Conservation (phyloP, 345 rosid genomes). For the Excoecaria cochinchinensis region DNA sequence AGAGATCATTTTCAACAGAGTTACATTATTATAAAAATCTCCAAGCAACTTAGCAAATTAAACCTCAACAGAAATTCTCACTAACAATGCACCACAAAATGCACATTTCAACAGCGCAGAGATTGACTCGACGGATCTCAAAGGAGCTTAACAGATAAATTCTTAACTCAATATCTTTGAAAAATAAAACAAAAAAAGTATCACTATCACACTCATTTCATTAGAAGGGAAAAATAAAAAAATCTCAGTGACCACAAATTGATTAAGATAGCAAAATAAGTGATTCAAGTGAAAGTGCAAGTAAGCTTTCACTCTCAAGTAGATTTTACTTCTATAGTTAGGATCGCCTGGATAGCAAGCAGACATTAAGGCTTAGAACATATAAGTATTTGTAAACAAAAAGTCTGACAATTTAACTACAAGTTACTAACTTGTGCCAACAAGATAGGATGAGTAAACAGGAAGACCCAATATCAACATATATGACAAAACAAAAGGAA, state of each 20-base stretch:
- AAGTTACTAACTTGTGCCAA: background rate
- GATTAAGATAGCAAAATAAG: background rate
- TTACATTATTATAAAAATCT: background rate
- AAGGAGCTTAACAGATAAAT: background rate
- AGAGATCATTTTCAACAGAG: background rate
- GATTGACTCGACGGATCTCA: background rate
- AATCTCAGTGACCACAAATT: background rate
- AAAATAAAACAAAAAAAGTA: background rate
- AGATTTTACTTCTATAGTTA: conserved; percentile 5
- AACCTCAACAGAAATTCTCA: background rate
- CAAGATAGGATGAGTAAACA: conserved; percentile 1
- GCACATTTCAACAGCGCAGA: background rate
- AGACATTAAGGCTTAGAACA: background rate
- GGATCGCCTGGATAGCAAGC: conserved; percentile 6
- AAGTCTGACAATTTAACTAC: background rate
- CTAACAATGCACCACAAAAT: background rate
- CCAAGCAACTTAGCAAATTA: background rate
- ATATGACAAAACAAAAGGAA: background rate
- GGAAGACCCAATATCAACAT: background rate
- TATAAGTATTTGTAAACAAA: background rate
- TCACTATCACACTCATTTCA: background rate
- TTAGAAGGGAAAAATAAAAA: background rate
- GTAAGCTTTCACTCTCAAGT: conserved; percentile 16
- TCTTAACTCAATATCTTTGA: conserved; percentile 1
- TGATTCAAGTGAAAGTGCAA: background rate